Conservation (phyloP, 148 eudicot species). For the Amaranthus hypochondriacus region DNA sequence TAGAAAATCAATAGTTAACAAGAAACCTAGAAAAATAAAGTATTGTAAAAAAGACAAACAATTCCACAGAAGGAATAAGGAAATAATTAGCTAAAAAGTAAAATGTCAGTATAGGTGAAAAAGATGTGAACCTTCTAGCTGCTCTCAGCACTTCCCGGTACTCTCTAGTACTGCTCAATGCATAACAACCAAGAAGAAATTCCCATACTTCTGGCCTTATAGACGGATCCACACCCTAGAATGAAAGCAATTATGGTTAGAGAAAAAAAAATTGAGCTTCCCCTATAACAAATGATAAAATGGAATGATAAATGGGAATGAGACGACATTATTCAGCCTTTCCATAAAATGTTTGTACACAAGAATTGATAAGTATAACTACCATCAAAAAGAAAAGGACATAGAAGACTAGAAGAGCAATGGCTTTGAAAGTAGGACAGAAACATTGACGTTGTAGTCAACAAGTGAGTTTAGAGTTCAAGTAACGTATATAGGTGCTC, state of each 20-base stretch:
- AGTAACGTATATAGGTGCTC: not conserved
- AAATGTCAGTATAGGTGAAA: slow-evolving; percentile 8
- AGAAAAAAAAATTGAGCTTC: not conserved
- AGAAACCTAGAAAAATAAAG: not conserved
- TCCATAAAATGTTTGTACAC: not conserved
- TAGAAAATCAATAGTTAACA: not conserved
- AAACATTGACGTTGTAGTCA: not conserved
- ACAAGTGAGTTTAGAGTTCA: not conserved
- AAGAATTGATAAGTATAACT: not conserved
- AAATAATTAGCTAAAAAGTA: not conserved
- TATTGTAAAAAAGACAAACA: not conserved
- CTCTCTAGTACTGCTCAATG: slow-evolving; percentile 77
- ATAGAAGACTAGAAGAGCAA: not conserved
- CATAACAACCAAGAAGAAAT: slow-evolving; percentile 95
- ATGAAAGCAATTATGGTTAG: slow-evolving; percentile 20
- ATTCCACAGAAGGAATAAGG: not conserved
- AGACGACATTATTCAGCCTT: not conserved
- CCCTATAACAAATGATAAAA: not conserved
- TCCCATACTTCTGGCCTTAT: slow-evolving; percentile 99
- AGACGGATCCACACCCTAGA: slow-evolving; percentile 94
- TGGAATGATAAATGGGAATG: not conserved
- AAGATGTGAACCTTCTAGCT: slow-evolving; percentile 68
- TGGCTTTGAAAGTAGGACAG: not conserved
- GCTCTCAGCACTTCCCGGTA: slow-evolving; percentile 64
- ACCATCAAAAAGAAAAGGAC: not conserved